Conservation (phyloP, 2,329 filamentous ascomycete genomes). For the Stylonectria norvegica region DNA sequence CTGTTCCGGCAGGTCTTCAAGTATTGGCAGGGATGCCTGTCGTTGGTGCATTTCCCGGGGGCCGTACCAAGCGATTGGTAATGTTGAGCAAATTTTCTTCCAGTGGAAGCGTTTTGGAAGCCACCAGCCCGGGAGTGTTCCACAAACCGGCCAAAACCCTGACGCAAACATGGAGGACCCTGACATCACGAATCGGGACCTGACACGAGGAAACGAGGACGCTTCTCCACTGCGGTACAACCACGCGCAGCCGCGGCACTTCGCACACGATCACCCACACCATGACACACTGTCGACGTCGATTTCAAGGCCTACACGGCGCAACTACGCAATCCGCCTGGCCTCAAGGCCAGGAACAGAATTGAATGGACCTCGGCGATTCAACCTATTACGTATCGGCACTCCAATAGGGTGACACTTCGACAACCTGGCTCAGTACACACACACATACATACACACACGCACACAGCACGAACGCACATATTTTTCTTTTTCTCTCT, state of each 20-base stretch:
- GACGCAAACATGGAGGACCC: conserved; percentile 9
- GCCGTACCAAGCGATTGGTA: conserved; percentile 24
- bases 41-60: conserved; percentile 8
- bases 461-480: background rate
- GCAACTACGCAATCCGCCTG: no score
- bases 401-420: background rate
- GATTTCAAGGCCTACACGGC: no score
- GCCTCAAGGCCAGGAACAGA: no score
- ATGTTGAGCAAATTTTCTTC: conserved; percentile 26
- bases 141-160: conserved; percentile 17
- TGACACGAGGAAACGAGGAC: conserved; percentile 15
- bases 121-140: conserved; percentile 14
- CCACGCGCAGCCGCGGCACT: background rate
- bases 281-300: no score
- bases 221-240: background rate
- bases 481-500: no score
- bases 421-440: background rate
- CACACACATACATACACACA: background rate
- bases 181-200: conserved; percentile 13
- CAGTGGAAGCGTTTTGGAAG: conserved; percentile 28
- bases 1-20: conserved; percentile 21
- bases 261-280: background rate
- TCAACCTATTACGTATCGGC: no score
- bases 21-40: conserved; percentile 10
- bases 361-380: conserved; percentile 8